Conservation (phyloP, 345 rosid species). For the Atalantia buxifolia region DNA sequence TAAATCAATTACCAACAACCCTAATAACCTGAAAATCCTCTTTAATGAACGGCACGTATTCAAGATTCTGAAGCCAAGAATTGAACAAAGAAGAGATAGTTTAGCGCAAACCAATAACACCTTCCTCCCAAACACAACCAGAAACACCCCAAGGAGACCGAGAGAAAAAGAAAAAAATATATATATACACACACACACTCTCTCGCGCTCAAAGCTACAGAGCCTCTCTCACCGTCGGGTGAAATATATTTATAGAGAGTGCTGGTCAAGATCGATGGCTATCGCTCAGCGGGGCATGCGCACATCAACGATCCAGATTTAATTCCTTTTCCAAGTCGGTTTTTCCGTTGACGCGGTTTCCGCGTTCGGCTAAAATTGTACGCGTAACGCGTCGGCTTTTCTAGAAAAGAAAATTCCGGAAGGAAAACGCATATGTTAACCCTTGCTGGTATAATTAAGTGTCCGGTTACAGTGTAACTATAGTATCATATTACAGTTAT, state of each 20-base stretch:
- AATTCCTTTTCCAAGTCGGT: neutral
- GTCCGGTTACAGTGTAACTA: no score
- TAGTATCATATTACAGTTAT: no score
- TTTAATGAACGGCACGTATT: no score
- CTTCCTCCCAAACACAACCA: neutral
- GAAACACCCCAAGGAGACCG: neutral
- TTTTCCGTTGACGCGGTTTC: neutral
- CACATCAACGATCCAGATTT: neutral
- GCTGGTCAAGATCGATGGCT: neutral
- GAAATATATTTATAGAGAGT: neutral
- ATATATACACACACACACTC: fast-evolving
- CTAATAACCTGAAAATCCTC: no score
- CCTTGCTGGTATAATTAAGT: neutral
- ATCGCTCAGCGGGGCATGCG: neutral
- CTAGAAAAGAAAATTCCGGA: neutral
- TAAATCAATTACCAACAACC: no score
- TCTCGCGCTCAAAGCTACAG: no score
- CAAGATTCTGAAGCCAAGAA: no score
- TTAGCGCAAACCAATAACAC: no score
- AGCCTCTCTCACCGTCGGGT: neutral
- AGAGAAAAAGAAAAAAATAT: no score
- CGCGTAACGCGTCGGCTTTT: neutral
- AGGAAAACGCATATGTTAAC: no score
- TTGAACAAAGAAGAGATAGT: no score
- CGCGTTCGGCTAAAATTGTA: neutral